phyloP scores from a whole-genome alignment of 1,139 yeast genomes.

The Nadsonia starkeyi-henricii region DNA sequence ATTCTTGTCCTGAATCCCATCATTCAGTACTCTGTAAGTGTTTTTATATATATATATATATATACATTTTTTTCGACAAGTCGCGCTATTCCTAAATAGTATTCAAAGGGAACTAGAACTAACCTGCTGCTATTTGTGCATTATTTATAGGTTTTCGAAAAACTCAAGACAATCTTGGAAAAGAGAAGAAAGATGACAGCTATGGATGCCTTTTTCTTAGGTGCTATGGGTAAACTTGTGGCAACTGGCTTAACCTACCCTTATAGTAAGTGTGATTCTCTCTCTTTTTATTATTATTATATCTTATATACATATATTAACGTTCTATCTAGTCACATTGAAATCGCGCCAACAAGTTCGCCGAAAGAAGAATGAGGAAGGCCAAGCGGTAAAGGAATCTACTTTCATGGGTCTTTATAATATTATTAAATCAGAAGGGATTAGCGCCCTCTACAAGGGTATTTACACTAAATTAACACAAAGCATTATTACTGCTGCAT shows the following conservation, averaged over 20 bases:
- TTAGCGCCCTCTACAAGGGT: constrained; percentile 70
- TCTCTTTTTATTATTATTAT: not conserved
- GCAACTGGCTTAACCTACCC: constrained; percentile 87
- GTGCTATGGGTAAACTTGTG: constrained; percentile 77
- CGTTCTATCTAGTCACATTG: constrained; percentile 36
- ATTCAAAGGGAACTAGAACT: too few species aligned
- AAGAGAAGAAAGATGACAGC: constrained; percentile 39
- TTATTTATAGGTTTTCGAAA: constrained; percentile 44
- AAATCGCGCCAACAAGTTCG: constrained; percentile 68
- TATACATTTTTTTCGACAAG: too few species aligned
- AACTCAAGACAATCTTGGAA: constrained; percentile 52
- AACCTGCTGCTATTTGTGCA: too few species aligned
- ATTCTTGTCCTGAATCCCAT: constrained; percentile 79
- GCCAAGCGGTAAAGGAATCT: constrained; percentile 8
- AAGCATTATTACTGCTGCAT: constrained; percentile 78
- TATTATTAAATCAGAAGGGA: constrained; percentile 55
- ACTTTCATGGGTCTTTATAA: constrained; percentile 25
- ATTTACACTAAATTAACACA: constrained; percentile 67
- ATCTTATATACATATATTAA: not conserved
- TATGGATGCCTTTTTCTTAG: constrained; percentile 66
- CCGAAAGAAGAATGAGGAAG: not conserved
- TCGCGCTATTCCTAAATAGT: too few species aligned
- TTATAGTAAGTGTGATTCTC: constrained; percentile 24
- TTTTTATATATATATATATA: constrained; percentile 2
- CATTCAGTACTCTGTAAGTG: constrained; percentile 58